Evolutionary conservation across 2,329 filamentous ascomycete species (phyloP), one percentile per base, ranked within the genome.

Genomic region (Fusarium irregulare): DNA sequence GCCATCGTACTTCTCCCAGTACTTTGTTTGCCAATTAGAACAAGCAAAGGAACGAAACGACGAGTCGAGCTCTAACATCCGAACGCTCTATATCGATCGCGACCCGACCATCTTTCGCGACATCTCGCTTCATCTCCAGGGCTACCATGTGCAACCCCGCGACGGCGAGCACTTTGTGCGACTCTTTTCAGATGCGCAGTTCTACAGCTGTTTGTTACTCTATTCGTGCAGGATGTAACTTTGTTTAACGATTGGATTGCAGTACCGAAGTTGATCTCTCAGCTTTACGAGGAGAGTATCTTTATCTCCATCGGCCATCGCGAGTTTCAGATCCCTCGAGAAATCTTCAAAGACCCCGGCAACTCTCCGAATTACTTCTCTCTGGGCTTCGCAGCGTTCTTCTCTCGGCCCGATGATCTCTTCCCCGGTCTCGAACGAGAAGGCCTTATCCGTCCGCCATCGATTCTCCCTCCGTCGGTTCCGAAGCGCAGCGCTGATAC

Each of bases 311-410:
- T 98, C 74, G 95, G 95, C 64, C 89, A 93, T 72, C 89, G 88
- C 61, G 90, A 96, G 74, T 98, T 98, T 80, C 92, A 94, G 77
- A 94, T 98, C 70, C 92, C 94, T 3, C 92, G 94, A 68, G 93
- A 97, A 73, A 85, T 97, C 66, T 97, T 98, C 80, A 91, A 88
- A 30, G 87, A 88, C 37, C 93, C 94, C 1, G 95, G 94, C 27
- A 94, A 98, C 81, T 91, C 89, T n/a, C 94, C 94, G 14, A 98
- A 98, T 79, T 98, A 94, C 85, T 98, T 98, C 84, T 92, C 93
- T 1, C 87, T 98, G 6, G 94, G 94, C 63, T 97, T 97, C 76
- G 91, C 90, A 40, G 88, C 93, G 73, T 97, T 97, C 85, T 97
- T 97, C 82, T 91, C 90, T 18, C 89, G 89, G 4, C 92, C 92